Base-by-base conservation (phyloP, 1,284 basidiomycete species). In the Puccinia hordei region DNA sequence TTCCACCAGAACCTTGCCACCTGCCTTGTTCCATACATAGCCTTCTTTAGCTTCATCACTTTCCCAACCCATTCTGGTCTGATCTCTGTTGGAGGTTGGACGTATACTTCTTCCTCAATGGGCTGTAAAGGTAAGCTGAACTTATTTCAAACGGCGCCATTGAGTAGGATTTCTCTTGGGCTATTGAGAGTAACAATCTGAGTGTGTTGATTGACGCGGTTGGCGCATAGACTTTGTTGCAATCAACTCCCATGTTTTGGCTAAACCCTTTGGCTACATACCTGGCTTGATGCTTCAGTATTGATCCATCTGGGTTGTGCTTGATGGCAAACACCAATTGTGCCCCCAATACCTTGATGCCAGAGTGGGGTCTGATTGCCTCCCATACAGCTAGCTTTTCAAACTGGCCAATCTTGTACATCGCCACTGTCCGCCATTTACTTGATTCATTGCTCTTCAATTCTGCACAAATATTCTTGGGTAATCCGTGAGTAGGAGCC, bases 221-320 rank as follows among this genome's bases (percentile, higher is more conserved):
- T 6, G 81, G 81, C 22, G 81, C 75, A 72, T 68, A 82, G 15
- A 73, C 77, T 41, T 82, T 80, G 24, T 63, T 53, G 71, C 61
- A 81, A 38, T 81, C 78, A 24, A 80, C 38, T n/a, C 81, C 81
- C 27, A 73, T 24, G 22, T 10, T 22, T 61, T 82, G 82, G 6
- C 19, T 30, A 68, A 46, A 82, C 44, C 81, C 81, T 57, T 73
- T 57, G 38, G 81, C 81, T 22, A 82, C 81, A 35, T 68, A 74
- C 33, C 82, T 12, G 17, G 81, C 81, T 66, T 19, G 6, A n/a
- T 8, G 22, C 53, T 57, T 57, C 5, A 9, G 6, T 5, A 57
- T 57, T 22, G 53, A 57, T 6, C 27, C 27, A 27, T 57, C 53
- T 8, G 53, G 8, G 5, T 8, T 6, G 8, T 19, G 19, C 22